Evolutionary conservation across 2,329 filamentous ascomycete genomes (phyloP), one percentile per base, ranked within the genome.

Genomic region (Apiospora koreana): DNA sequence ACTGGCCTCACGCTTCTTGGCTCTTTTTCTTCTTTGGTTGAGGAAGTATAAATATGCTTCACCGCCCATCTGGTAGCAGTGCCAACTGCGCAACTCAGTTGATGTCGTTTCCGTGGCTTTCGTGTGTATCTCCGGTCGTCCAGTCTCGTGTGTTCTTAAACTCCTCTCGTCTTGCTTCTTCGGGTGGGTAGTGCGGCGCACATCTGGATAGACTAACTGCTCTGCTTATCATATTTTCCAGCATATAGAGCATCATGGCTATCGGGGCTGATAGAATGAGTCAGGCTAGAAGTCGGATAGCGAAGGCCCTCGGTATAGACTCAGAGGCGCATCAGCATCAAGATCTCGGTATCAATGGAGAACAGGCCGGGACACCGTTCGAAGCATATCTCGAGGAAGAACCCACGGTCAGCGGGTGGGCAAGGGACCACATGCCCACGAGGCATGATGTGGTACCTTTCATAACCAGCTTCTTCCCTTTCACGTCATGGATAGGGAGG

Each of bases 341-440:
- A 0, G 31, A 62, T 62, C 35, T n/a, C 18, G 10, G 18, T 1
- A n/a, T 18, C 54, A 14, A 31, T n/a, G 54, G 35, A 12, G 3
- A 38, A 5, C 3, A 35, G 1, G 38, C n/a, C 1, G n/a, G 9
- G 10, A 23, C 38, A 25, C 71, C 87, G 16, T 86, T 88, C 42
- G 92, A 95, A 74, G 91, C 88, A 64, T 98, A 97, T 78, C 86
- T 96, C 69, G 95, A 99, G 79, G 86, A 92, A 25, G 92, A 94
- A 72, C 95, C 96, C 0, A 93, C 90, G 2, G 88, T 90, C 0
- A 76, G 81, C 7, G 94, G 97, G 77, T 97, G 91, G 89, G 73
- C 98, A 18, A 77, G 80, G 6, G 87, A 91, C 1, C 81, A 92
- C 23, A 78, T 88, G 0, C 96, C 95, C 0, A 85, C 85, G 0